These are phyloP conservation scores for Fraxinus angustifolia DNA, from an alignment of 305 asterid species.

Conservation along the genomic window DNA sequence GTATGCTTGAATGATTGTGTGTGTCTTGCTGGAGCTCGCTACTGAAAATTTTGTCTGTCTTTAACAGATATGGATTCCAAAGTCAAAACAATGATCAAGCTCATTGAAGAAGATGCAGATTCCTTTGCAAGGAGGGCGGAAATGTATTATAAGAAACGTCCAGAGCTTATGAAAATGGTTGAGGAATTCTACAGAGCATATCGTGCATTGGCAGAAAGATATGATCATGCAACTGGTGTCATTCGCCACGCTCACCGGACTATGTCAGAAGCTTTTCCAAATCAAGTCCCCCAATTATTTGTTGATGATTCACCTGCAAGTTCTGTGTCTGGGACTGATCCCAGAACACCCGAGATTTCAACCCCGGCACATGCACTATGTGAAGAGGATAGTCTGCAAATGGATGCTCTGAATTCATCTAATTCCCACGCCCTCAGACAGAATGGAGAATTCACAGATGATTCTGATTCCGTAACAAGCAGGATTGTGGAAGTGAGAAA, in stretches of 20 bases:
- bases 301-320: constrained; percentile 64
- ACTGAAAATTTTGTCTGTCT: constrained; percentile 18
- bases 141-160: constrained; percentile 97
- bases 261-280: constrained; percentile 87
- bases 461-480: constrained; percentile 37
- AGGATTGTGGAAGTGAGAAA: constrained; percentile 61
- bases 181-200: constrained; percentile 94
- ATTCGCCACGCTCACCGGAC: constrained; percentile 89
- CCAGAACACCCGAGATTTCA: constrained; percentile 46
- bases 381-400: constrained; percentile 32
- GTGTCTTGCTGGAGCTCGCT: constrained; percentile 10
- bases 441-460: constrained; percentile 50
- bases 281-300: constrained; percentile 54
- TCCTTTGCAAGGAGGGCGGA: constrained; percentile 98
- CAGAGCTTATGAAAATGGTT: constrained; percentile 93
- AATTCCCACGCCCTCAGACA: constrained; percentile 38
- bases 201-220: constrained; percentile 97
- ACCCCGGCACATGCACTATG: constrained; percentile 37
- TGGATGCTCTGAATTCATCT: constrained; percentile 20
- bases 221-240: constrained; percentile 96
- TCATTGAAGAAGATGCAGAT: constrained; percentile 95
- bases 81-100: constrained; percentile 92
- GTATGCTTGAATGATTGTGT: not conserved
- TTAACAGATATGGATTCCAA: constrained; percentile 82
- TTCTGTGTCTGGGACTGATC: constrained; percentile 47